A percentile compares a stretch with the other conserved stretches of the same genome.
phyloP scores from a whole-genome alignment of 768 basidiomycete species.

The Rhodotorula sphaerocarpa region DNA sequence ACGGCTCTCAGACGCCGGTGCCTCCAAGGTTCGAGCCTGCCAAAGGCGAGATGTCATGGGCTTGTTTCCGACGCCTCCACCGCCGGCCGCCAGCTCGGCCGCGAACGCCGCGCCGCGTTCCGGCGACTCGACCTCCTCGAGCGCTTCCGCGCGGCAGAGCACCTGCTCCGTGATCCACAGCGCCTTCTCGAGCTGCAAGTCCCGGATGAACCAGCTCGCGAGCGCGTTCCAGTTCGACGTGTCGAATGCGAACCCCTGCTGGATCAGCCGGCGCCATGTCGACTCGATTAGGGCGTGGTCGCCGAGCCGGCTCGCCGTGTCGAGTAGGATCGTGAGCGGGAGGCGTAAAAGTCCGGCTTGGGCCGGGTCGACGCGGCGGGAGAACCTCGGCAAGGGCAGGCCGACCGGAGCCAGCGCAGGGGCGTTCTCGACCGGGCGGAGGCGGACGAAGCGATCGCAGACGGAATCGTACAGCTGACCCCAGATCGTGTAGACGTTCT shows the following conservation, averaged over 20 bases:
- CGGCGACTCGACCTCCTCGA: slow-evolving; percentile 15
- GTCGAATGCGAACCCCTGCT: slow-evolving; percentile 66
- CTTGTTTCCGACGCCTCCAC: no score
- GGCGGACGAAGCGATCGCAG: slow-evolving; percentile 40
- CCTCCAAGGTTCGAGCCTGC: slow-evolving; percentile 1
- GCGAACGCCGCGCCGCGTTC: no score
- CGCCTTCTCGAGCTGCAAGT: slow-evolving; percentile 71
- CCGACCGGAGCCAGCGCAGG: slow-evolving; percentile 43
- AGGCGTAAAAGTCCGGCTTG: slow-evolving; percentile 59
- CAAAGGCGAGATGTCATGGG: neutral
- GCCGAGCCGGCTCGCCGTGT: slow-evolving; percentile 53
- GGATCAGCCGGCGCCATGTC: slow-evolving; percentile 60
- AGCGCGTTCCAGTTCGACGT: slow-evolving; percentile 89
- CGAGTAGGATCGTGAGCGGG: slow-evolving; percentile 74
- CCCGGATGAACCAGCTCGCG: slow-evolving; percentile 63
- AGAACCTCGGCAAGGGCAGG: slow-evolving; percentile 29
- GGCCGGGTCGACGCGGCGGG: slow-evolving; percentile 35
- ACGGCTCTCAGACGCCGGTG: no score
- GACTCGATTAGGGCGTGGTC: slow-evolving; percentile 58
- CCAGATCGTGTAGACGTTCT: slow-evolving; percentile 52
- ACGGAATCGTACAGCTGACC: slow-evolving; percentile 58
- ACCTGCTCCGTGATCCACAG: slow-evolving; percentile 74
- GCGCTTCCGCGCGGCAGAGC: slow-evolving; percentile 48
- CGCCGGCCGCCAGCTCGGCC: neutral
- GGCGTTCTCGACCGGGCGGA: neutral